Evolutionary conservation across 805 yeast species (phyloP), one percentile per base, ranked within the genome.

Genomic region (Hanseniaspora taiwanica): DNA sequence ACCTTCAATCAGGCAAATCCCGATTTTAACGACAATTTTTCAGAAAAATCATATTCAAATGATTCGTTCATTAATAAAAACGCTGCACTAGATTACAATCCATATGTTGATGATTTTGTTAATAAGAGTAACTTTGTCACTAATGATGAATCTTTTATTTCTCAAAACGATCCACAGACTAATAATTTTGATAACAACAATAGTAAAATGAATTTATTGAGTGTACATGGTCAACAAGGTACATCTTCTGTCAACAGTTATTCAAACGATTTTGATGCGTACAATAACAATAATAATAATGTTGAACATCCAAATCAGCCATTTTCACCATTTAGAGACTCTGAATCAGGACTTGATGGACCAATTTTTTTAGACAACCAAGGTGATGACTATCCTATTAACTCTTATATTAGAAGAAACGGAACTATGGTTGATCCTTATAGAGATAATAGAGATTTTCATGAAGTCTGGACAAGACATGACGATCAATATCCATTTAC

Each of bases 371-470:
- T 56, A 8, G 62, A 58, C 40, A 59, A 53, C 32, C 49, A 46
- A 33, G 63, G 64, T 27, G 62, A 59, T 39, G 62, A 59, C 34
- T 59, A 59, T 38, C 57, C 53, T 40, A 54, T 59, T 31, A 55
- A 55, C 38, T 54, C 64, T 7, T 59, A 53, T 42, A 34, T 58
- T 21, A 58, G 53, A 35, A 55, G 50, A 36, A 47, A 58, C 35
- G 63, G 61, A 31, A 58, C 56, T 23, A 57, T 59, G 59, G 55
- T 55, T 3, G 58, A 59, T 44, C 64, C 64, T 8, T 59, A 58
- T 40, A 45, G 40, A 35, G 43, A 40, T n/a, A 40, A 40, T 31
- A 40, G 38, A 21, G 25, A 19, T 8, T 40, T 37, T 21, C 40
- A 40, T 21, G 43, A 40, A 17, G 40, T 40, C 7, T 40, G 43